These are phyloP conservation scores for Setomelanomma holmii DNA, from an alignment of 2,329 filamentous ascomycete genomes.

Conservation along the genomic window DNA sequence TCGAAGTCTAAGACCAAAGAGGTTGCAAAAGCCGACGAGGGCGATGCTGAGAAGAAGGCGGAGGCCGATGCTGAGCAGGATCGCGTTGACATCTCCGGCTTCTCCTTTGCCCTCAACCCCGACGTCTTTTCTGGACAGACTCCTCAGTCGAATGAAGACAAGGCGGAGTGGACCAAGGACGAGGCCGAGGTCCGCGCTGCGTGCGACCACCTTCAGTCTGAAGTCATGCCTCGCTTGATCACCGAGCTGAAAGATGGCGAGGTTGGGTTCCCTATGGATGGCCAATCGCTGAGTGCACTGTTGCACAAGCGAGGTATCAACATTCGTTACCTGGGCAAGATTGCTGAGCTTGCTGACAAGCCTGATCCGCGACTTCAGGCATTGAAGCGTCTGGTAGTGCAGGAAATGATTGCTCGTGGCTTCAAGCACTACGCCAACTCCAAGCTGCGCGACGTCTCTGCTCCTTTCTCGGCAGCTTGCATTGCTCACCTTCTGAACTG, in stretches of 20 bases:
- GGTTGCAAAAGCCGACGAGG: slow-evolving; percentile 25
- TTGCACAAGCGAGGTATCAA: slow-evolving; percentile 98
- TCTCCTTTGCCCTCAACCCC: slow-evolving; percentile 88
- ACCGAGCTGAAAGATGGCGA: slow-evolving; percentile 90
- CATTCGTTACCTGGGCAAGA: slow-evolving; percentile 88
- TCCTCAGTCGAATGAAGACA: slow-evolving; percentile 90
- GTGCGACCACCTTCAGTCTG: slow-evolving; percentile 76
- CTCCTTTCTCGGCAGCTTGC: slow-evolving; percentile 79
- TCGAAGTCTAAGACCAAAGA: slow-evolving; percentile 18
- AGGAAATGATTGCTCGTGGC: slow-evolving; percentile 93
- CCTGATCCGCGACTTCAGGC: slow-evolving; percentile 75
- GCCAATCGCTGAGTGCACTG: slow-evolving; percentile 84
- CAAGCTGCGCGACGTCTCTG: slow-evolving; percentile 80
- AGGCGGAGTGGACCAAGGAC: slow-evolving; percentile 79
- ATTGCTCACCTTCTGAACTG: slow-evolving; percentile 92
- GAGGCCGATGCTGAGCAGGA: slow-evolving; percentile 57
- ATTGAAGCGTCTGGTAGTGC: slow-evolving; percentile 76
- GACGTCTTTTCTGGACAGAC: slow-evolving; percentile 93
- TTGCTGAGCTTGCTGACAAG: slow-evolving; percentile 70
- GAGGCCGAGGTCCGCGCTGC: slow-evolving; percentile 88
- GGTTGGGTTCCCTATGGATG: slow-evolving; percentile 97
- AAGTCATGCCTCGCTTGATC: slow-evolving; percentile 83
- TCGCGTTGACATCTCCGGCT: slow-evolving; percentile 84
- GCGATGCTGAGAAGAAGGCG: slow-evolving; percentile 24
- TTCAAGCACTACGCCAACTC: slow-evolving; percentile 91